These are phyloP conservation scores for Zygosaccharomyces gambellarensis DNA, from an alignment of 805 yeast species.

Conservation along the genomic window DNA sequence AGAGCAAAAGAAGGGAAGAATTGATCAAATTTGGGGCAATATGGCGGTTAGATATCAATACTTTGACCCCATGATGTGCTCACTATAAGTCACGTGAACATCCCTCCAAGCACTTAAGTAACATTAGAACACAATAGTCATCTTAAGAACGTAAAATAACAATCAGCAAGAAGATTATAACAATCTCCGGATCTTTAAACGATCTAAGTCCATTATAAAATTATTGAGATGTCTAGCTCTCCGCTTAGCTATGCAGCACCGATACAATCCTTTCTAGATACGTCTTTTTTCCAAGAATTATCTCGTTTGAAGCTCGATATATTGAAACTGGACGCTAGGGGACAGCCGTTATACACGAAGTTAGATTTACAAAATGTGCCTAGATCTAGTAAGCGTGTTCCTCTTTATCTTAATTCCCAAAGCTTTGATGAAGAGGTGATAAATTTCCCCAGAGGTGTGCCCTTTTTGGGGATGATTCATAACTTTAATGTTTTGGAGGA, in stretches of 20 bases:
- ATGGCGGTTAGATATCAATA: not conserved
- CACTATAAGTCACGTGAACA: not conserved
- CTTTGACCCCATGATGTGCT: not conserved
- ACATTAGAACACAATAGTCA: not conserved
- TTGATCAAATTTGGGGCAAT: too few relatives aligned
- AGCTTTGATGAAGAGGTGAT: conserved; percentile 32
- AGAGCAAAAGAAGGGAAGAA: too few relatives aligned
- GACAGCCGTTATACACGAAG: conserved; percentile 26
- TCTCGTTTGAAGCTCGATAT: conserved; percentile 70
- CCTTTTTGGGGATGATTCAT: conserved; percentile 38
- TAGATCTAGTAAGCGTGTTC: conserved; percentile 15
- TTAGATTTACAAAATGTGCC: conserved; percentile 21
- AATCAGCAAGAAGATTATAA: not conserved
- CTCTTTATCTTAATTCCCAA: conserved; percentile 26
- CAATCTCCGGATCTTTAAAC: not conserved
- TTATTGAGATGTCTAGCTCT: conserved; percentile 9
- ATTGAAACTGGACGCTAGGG: conserved; percentile 47
- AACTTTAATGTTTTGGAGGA: conserved; percentile 85
- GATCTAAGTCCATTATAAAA: not conserved
- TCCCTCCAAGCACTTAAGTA: not conserved
- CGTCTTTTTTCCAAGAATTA: conserved; percentile 77
- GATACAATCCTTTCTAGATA: conserved; percentile 70
- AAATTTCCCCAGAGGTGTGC: conserved; percentile 5
- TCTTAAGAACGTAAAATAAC: not conserved
- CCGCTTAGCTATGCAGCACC: conserved; percentile 37